Evolutionary conservation across 371 early-diverging fungal genomes (phyloP), one percentile per base, ranked within the genome.

Genomic region (Mucor circinelloides): DNA sequence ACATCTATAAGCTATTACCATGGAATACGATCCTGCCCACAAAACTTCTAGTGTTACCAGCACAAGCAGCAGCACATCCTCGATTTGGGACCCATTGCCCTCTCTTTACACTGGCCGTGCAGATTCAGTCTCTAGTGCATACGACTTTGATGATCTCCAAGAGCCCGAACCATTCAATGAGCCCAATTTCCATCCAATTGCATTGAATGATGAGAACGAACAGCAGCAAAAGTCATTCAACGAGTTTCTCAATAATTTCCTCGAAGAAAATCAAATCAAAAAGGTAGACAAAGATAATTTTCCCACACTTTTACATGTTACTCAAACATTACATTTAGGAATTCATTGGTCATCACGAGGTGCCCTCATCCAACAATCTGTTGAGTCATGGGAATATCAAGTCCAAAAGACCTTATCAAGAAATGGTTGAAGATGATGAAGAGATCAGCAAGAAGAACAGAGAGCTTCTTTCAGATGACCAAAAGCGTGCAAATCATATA

Each of bases 401-500:
- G n/a, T 6, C n/a, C 21, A 58, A 58, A 31, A 58, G 68, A 46
- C 32, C 44, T 66, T 32, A 28, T 40, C n/a, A 66, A 13, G 38
- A 21, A 21, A 13, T 52, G 10, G 42, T n/a, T 5, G 34, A 48
- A 31, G 55, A n/a, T 46, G 64, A 64, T 44, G 64, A 42, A n/a
- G 17, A 28, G 15, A 19, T 10, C 12, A 50, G 32, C 7, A 60
- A 27, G 12, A 64, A 62, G 63, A 64, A 68, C 28, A n/a, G 61
- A 48, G 63, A 58, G 25, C 12, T 64, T 6, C 48, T 70, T 38
- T 48, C 95, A 63, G 90, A 93, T 0, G 93, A 92, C 30, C 84
- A 89, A 23, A 94, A 95, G 64, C 83, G 91, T 64, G 89, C 90
- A 9, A 95, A 94, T 75, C 95, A 95, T 77, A 94, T 95, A 72